A percentile compares a stretch with the other conserved stretches of the same genome.
These are phyloP conservation scores for Ophiocordyceps camponoti-leonardi DNA, from an alignment of 2,329 filamentous ascomycete species.

Conservation along the genomic window DNA sequence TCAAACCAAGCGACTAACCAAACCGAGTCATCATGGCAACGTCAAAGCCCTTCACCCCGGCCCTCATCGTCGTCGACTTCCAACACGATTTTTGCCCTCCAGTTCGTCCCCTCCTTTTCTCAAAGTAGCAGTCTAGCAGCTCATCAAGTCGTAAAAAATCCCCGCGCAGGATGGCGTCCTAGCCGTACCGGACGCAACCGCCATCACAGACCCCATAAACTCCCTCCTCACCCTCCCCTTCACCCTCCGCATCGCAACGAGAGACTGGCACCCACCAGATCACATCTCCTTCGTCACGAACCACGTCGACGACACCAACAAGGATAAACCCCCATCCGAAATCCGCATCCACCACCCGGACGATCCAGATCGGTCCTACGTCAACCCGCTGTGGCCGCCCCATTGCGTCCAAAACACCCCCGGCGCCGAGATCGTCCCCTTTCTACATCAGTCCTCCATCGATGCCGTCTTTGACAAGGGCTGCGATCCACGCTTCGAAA, in stretches of 20 bases:
- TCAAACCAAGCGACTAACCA: no score
- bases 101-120: slow-evolving; percentile 21
- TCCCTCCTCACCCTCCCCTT: slow-evolving; percentile 56
- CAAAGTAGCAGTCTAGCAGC: no score
- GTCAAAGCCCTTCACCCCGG: slow-evolving; percentile 23
- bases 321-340: no score
- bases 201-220: slow-evolving; percentile 58
- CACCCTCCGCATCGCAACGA: slow-evolving; percentile 61
- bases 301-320: no score
- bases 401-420: slow-evolving; percentile 68
- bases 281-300: slow-evolving; percentile 85
- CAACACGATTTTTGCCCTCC: slow-evolving; percentile 94
- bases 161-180: slow-evolving; percentile 57
- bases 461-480: slow-evolving; percentile 65
- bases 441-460: slow-evolving; percentile 44
- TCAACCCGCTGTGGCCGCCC: slow-evolving; percentile 66
- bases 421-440: slow-evolving; percentile 58
- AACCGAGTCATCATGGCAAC: not conserved
- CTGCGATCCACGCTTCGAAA: slow-evolving; percentile 56
- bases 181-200: slow-evolving; percentile 57
- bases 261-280: slow-evolving; percentile 70
- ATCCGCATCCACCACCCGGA: slow-evolving; percentile 49
- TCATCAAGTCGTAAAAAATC: no score
- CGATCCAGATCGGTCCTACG: slow-evolving; percentile 44
- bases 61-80: slow-evolving; percentile 62